Conservation (phyloP, 805 yeast genomes). For the Candida tammaniensis region DNA sequence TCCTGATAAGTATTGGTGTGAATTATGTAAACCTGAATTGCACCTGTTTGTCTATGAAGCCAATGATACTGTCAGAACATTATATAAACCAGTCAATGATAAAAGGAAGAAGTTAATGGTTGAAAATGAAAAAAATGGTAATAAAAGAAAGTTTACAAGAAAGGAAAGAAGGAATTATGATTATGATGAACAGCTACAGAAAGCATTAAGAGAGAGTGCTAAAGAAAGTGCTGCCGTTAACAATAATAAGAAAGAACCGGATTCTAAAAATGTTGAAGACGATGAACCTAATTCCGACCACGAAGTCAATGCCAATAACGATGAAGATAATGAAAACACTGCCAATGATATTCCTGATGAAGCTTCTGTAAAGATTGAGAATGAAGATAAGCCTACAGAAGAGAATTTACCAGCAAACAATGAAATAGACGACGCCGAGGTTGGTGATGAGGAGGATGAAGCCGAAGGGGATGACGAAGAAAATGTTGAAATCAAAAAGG, state of each 20-base stretch:
- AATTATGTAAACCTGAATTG: conserved; percentile 79
- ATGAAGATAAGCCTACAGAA: conserved; percentile 3
- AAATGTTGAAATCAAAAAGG: conserved; percentile 11
- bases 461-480: conserved; percentile 14
- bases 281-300: neutral
- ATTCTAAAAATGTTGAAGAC: neutral
- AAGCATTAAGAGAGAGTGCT: conserved; percentile 57
- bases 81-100: conserved; percentile 42
- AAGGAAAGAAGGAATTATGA: conserved; percentile 34
- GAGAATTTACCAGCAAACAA: conserved; percentile 3
- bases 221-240: conserved; percentile 2
- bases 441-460: conserved; percentile 9
- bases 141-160: conserved; percentile 17
- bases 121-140: conserved; percentile 15
- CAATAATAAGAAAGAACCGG: neutral
- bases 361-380: neutral
- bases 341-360: neutral
- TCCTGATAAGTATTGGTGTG: conserved; percentile 96
- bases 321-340: neutral
- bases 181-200: conserved; percentile 42
- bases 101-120: conserved; percentile 32
- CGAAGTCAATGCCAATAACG: neutral
- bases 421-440: conserved; percentile 9
- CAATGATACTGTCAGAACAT: conserved; percentile 25
- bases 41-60: conserved; percentile 50